Evolutionary conservation across 2,329 filamentous ascomycete species (phyloP).

Genomic region (Pyrenophora seminiperda): DNA sequence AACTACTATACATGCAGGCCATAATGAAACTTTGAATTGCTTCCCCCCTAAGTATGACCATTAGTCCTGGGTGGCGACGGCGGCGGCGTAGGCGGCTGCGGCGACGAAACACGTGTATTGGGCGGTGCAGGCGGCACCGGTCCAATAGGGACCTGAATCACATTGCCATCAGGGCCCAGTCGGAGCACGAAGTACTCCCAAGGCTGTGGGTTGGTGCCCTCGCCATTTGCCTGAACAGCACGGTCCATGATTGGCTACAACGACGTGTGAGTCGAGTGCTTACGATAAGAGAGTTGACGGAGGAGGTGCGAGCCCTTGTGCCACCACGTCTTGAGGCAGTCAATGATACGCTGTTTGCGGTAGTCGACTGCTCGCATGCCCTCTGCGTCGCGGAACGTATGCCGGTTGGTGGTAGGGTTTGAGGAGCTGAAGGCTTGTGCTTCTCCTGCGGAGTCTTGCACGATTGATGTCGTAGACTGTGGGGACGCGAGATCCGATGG

Average conservation of each 20-base stretch:
- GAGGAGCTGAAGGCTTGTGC: conserved; percentile 21
- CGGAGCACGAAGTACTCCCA: too few species aligned
- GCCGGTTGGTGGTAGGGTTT: conserved; percentile 22
- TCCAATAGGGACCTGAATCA: too few species aligned
- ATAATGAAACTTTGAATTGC: too few species aligned
- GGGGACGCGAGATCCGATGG: conserved; percentile 21
- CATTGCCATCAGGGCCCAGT: neutral
- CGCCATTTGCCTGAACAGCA: too few species aligned
- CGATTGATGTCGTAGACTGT: conserved; percentile 14
- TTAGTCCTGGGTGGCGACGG: neutral
- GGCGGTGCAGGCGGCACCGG: neutral
- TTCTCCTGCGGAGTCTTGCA: conserved; percentile 30
- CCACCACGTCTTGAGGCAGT: conserved; percentile 30
- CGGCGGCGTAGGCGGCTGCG: neutral
- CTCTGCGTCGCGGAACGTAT: conserved; percentile 33
- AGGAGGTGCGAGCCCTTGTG: conserved; percentile 28
- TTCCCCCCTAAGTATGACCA: too few species aligned
- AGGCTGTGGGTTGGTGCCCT: too few species aligned
- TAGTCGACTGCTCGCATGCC: conserved; percentile 32
- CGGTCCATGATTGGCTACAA: too few species aligned
- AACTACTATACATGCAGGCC: too few species aligned
- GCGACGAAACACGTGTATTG: conserved; percentile 1
- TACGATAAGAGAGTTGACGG: conserved; percentile 19
- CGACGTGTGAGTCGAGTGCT: neutral
- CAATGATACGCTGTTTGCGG: conserved; percentile 27